phyloP scores from a whole-genome alignment of 495 filamentous ascomycete species.

The Trypethelium eluteriae region DNA sequence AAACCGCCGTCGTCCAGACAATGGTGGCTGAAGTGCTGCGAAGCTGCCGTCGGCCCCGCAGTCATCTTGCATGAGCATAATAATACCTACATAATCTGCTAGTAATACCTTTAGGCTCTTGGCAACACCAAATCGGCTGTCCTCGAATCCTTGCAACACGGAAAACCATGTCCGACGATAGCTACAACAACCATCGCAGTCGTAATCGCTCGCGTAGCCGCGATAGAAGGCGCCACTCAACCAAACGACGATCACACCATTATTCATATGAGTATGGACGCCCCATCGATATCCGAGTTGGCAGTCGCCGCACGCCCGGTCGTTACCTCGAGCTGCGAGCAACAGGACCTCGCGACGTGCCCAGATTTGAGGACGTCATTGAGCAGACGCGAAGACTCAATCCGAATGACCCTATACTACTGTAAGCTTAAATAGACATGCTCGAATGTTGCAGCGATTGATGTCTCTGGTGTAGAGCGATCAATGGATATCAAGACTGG shows the following conservation, averaged over 20 bases:
- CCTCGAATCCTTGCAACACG: background rate
- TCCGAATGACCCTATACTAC: conserved; percentile 1
- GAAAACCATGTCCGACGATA: conserved; percentile 8
- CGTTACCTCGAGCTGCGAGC: conserved; percentile 23
- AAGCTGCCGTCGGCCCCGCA: no score
- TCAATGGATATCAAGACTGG: conserved; percentile 25
- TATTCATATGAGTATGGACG: background rate
- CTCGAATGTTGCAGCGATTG: conserved; percentile 6
- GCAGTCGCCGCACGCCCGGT: conserved; percentile 20
- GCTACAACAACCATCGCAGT: background rate
- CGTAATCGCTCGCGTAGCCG: conserved; percentile 6
- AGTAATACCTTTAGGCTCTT: no score
- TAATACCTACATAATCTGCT: no score
- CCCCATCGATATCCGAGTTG: conserved; percentile 22
- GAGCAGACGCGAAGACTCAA: conserved; percentile 15
- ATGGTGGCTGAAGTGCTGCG: no score
- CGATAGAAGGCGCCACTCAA: background rate
- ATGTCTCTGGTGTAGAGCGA: conserved; percentile 20
- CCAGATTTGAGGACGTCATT: conserved; percentile 21
- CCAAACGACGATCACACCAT: background rate
- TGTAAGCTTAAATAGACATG: conserved; percentile 16
- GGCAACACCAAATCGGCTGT: background rate
- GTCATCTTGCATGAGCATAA: no score
- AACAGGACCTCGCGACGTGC: conserved; percentile 22
- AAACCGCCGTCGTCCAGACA: no score